Base-by-base conservation (phyloP, 371 early-diverging fungal genomes). In the Mucor saturninus region DNA sequence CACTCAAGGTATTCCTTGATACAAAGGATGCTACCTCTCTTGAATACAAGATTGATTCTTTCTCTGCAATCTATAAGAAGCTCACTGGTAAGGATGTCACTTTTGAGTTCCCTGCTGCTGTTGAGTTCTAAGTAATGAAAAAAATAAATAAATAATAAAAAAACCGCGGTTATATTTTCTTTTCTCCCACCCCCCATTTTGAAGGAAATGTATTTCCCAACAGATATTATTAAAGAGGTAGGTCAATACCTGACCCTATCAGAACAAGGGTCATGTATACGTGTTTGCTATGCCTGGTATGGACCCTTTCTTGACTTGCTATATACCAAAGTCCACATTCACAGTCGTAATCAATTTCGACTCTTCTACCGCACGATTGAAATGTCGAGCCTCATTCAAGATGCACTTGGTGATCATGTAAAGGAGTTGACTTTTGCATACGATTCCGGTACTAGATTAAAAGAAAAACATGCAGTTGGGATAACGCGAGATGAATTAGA, bases 31-130 rank as follows among this genome's bases (percentile, higher is more conserved):
- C 92, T 66, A 96, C 96, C 73, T 91, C 93, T 57, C 85, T 97
- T 64, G 97, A 97, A 84, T 95, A 96, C 91, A 98, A 98, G 92
- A 87, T 97, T 59, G 97, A 97, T 83, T 95, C 97, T 62, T 96
- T 98, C 89, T 84, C 93, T 63, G 86, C 94, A 61, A 94, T 95
- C 64, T 97, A 98, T 95, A 90, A 90, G 84, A 91, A 91, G 80
- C 82, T 97, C 66, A 97, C 98, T 67, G 95, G 96, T 82, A 98
- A 97, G 91, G 94, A 95, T 69, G 97, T 98, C 72, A 88, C 86
- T 71, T 98, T 98, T 75, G 97, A 96, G 83, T 98, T 97, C 94
- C 89, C 90, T 73, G 84, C 84, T 70, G 69, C 53, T 40, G 69
- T 63, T 62, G 81, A 78, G 65, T 50, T 68, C 59, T 66, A 59